A percentile compares a stretch with the other conserved stretches of the same genome.
Evolutionary conservation across 164 flowering plant genomes (phyloP).

Genomic region (Pachysandra terminalis): DNA sequence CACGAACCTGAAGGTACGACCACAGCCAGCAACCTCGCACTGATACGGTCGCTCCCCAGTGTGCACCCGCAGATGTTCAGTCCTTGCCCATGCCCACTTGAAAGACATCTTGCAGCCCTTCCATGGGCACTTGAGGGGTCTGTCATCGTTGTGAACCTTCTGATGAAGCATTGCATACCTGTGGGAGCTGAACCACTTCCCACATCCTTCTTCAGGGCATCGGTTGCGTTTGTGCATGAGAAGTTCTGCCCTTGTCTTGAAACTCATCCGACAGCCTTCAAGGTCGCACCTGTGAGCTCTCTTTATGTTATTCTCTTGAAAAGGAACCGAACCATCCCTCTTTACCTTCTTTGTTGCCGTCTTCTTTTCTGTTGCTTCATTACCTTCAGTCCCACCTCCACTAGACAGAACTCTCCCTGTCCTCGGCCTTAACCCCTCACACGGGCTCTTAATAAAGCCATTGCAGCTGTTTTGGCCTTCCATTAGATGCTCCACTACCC

Average conservation of each 20-base stretch:
- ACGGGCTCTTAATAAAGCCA: slow-evolving; percentile 69
- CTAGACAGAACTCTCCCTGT: slow-evolving; percentile 19
- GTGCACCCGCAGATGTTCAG: slow-evolving; percentile 82
- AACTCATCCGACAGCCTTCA: slow-evolving; percentile 72
- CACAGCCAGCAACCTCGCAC: slow-evolving; percentile 76
- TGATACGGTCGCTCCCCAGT: slow-evolving; percentile 87
- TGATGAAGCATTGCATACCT: slow-evolving; percentile 62
- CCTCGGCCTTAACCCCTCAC: slow-evolving; percentile 90
- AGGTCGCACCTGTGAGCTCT: slow-evolving; percentile 48
- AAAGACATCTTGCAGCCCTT: slow-evolving; percentile 84
- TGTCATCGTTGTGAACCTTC: slow-evolving; percentile 74
- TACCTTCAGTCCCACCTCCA: slow-evolving; percentile 8
- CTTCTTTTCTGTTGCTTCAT: slow-evolving; percentile 15
- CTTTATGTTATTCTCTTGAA: slow-evolving; percentile 19
- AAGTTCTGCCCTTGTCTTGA: slow-evolving; percentile 62
- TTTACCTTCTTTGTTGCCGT: slow-evolving; percentile 17
- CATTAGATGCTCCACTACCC: slow-evolving; percentile 31
- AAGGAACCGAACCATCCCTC: slow-evolving; percentile 16
- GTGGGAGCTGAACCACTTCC: slow-evolving; percentile 74
- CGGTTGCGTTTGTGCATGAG: slow-evolving; percentile 53
- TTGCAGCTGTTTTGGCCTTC: slow-evolving; percentile 15
- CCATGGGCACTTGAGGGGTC: slow-evolving; percentile 92
- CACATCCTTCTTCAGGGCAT: slow-evolving; percentile 70
- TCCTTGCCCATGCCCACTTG: slow-evolving; percentile 98
- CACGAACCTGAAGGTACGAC: slow-evolving; percentile 79